These are phyloP conservation scores for Candida chauliodis DNA, from an alignment of 805 yeast species.

Conservation along the genomic window DNA sequence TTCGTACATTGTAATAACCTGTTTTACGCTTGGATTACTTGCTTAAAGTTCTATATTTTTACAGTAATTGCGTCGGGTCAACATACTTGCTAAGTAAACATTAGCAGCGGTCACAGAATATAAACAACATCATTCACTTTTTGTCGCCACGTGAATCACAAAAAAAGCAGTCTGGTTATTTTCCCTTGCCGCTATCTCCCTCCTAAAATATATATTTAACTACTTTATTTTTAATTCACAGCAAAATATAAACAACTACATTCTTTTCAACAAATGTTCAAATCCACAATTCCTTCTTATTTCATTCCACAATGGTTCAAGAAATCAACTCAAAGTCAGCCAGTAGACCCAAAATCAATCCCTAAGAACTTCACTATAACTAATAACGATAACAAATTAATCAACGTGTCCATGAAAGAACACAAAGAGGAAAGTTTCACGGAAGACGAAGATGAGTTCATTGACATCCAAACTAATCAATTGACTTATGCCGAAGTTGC, in stretches of 20 bases:
- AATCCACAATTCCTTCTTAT: constrained; percentile 14
- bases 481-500: constrained; percentile 47
- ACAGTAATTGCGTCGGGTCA: too few relatives aligned
- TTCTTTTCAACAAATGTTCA: constrained; percentile 15
- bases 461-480: constrained; percentile 32
- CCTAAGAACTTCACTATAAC: constrained; percentile 29
- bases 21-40: too few relatives aligned
- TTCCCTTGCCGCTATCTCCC: background rate
- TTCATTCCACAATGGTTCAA: constrained; percentile 17
- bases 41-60: too few relatives aligned
- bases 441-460: constrained; percentile 26
- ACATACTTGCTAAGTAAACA: too few relatives aligned
- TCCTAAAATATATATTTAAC: background rate
- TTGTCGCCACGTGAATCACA: background rate
- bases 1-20: too few relatives aligned
- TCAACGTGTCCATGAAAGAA: constrained; percentile 34
- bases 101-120: too few relatives aligned
- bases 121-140: background rate
- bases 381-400: constrained; percentile 23
- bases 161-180: too few relatives aligned
- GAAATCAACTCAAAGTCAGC: constrained; percentile 7
- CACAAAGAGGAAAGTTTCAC: constrained; percentile 1
- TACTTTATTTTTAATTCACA: background rate
- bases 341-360: constrained; percentile 12
- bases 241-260: background rate